Evolutionary conservation across 345 rosid species (phyloP).

Genomic region (Psidium friedrichsthalianum): DNA sequence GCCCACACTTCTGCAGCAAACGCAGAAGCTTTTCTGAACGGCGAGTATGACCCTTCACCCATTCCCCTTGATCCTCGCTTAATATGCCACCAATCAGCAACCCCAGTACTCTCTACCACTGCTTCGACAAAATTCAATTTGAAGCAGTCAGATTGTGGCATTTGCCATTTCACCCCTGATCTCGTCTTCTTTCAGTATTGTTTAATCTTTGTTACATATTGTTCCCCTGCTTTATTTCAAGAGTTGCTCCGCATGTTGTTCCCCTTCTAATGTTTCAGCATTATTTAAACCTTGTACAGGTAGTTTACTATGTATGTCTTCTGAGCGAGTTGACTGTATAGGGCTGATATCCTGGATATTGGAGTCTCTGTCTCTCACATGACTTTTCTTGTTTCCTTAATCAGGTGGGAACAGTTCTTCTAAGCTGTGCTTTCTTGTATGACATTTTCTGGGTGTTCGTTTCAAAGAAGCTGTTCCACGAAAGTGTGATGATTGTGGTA

Average conservation of each 20-base stretch:
- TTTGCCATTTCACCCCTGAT: not conserved
- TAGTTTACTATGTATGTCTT: not conserved
- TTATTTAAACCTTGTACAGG: not conserved
- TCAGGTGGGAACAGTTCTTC: slow-evolving; percentile 97
- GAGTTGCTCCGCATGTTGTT: not conserved
- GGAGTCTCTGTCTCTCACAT: not conserved
- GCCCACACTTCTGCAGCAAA: not conserved
- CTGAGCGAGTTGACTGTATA: not conserved
- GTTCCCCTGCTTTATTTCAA: not conserved
- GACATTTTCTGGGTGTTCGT: slow-evolving; percentile 98
- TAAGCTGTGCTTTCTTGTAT: slow-evolving; percentile 89
- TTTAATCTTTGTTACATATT: not conserved
- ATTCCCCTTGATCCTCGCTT: not conserved
- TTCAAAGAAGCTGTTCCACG: slow-evolving; percentile 87
- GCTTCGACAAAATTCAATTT: not conserved
- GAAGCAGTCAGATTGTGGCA: not conserved
- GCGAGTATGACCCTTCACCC: not conserved
- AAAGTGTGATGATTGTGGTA: slow-evolving; percentile 99
- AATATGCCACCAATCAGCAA: not conserved
- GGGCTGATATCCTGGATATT: not conserved
- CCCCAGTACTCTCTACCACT: not conserved
- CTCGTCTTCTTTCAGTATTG: not conserved
- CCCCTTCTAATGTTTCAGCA: not conserved
- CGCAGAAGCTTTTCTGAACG: not conserved
- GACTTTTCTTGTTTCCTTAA: not conserved